Evolutionary conservation across 495 filamentous ascomycete species (phyloP), one percentile per base, ranked within the genome.

Genomic region (Oidiodendron maius): DNA sequence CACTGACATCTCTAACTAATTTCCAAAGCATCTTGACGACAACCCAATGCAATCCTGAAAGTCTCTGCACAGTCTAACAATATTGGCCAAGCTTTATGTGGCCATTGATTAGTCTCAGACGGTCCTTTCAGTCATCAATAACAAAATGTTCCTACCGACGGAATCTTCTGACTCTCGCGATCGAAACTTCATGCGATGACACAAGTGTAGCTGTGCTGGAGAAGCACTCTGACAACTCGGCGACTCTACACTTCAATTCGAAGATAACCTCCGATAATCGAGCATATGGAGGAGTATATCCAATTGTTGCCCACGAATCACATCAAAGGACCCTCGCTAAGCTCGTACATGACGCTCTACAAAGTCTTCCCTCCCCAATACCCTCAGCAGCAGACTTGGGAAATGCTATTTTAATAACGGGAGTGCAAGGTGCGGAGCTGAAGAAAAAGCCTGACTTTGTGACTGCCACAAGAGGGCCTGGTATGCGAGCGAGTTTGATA

Each of bases 141-240:
- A 36, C 32, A 39, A 26, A 17, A 24, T 40, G 30, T 43, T 5
- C 32, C 21, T 53, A 37, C 16, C 61, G 58, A 0, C 74, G 76
- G 21, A 61, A 64, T 6, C 69, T 87, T 37, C 62, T 87, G 13
- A 91, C 87, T 0, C 81, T 97, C 26, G 91, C 87, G 15, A 95
- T 97, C 61, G 91, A 97, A 70, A 87, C 86, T 13, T 96, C 91
- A n/a, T 97, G 88, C 72, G 93, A 98, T 66, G 93, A 98, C 69
- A 95, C 91, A 1, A 91, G 86, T 35, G 89, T 98, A 5, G 87
- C 91, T 17, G 66, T 98, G 38, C 72, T 97, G 12, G 75, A 87
- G 49, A 86, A 77, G 45, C 63, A 72, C 32, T 28, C 57, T 4
- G 48, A 59, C 15, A 48, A 52, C 23, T 60, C 63, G 10, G 75